Percentiles rank a stretch among this genome's conserved stretches.
Conservation (phyloP, 2,329 filamentous ascomycete species). For the Kalmusia sp. region DNA sequence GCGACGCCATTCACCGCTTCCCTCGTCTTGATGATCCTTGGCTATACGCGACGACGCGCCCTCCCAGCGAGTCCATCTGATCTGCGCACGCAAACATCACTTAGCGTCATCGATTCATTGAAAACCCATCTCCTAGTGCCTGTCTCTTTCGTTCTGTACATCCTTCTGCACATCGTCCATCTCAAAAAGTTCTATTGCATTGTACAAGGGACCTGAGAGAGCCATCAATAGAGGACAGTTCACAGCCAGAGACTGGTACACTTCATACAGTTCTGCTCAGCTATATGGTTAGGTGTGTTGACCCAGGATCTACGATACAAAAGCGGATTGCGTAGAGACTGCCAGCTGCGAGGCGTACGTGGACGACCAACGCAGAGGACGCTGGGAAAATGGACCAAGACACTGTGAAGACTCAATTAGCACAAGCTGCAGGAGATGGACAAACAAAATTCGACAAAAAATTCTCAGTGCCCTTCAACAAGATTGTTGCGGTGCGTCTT, state of each 20-base stretch:
- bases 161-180: neutral
- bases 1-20: constrained; percentile 8
- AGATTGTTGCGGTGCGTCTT: constrained; percentile 44
- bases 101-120: neutral
- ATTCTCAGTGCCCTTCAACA: constrained; percentile 27
- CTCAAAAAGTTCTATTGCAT: constrained; percentile 27
- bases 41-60: constrained; percentile 12
- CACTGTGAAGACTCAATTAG: constrained; percentile 26
- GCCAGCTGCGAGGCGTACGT: no score
- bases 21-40: constrained; percentile 10
- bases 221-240: no score
- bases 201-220: neutral
- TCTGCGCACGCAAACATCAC: no score
- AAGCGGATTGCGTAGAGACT: no score
- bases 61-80: no score
- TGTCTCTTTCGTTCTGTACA: constrained; percentile 20
- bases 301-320: no score
- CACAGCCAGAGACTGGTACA: no score
- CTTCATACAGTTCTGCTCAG: no score
- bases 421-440: neutral
- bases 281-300: no score
- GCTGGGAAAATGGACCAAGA: constrained; percentile 44
- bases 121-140: constrained; percentile 10
- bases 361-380: no score
- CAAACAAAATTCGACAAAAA: neutral